phyloP scores from a whole-genome alignment of 148 eudicot genomes.

The Pouteria glomerata region DNA sequence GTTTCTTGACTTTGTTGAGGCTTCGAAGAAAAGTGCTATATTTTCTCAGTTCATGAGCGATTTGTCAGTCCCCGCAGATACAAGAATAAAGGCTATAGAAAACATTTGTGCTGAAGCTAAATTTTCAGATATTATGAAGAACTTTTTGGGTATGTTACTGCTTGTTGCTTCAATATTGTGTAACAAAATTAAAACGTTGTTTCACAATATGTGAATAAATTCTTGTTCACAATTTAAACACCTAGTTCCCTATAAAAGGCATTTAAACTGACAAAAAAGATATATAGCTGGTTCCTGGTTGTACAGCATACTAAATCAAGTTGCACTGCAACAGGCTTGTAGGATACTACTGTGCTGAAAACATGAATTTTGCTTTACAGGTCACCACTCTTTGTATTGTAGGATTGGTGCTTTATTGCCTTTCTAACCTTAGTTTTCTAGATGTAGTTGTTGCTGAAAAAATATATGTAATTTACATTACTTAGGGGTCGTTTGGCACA shows the following conservation, averaged over 20 bases:
- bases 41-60: slow-evolving; percentile 79
- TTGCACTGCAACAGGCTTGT: background rate
- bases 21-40: slow-evolving; percentile 49
- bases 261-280: background rate
- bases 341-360: background rate
- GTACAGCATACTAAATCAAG: background rate
- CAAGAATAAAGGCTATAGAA: slow-evolving; percentile 55
- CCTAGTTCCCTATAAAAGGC: background rate
- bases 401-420: background rate
- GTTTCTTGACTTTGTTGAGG: slow-evolving; percentile 58
- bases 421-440: background rate
- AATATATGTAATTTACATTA: background rate
- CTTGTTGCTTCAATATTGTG: background rate
- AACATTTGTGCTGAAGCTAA: slow-evolving; percentile 58
- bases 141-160: slow-evolving; percentile 59
- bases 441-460: background rate
- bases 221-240: background rate
- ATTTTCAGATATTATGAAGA: slow-evolving; percentile 61
- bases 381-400: background rate
- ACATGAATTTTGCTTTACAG: background rate
- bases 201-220: background rate
- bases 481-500: too few relatives aligned
- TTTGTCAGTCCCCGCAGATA: slow-evolving; percentile 46
- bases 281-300: background rate
- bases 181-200: background rate